Evolutionary conservation across 331 rosid species (phyloP).

Genomic region (Dryas integrifolia): DNA sequence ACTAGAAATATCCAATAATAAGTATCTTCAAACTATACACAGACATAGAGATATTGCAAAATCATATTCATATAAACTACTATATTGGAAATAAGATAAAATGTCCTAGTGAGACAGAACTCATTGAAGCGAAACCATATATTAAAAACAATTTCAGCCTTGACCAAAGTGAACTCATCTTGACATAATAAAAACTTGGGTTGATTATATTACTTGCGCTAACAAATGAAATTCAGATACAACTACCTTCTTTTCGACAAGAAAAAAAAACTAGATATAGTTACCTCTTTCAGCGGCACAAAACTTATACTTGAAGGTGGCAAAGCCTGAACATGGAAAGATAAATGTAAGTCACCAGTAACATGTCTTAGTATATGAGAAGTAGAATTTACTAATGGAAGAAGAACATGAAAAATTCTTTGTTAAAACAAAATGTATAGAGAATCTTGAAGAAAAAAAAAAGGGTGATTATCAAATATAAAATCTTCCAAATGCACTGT

Average conservation of each 20-base stretch:
- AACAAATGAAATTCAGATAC: too few species aligned
- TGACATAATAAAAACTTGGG: too few species aligned
- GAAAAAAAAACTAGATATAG: background rate
- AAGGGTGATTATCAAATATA: background rate
- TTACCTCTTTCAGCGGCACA: conserved; percentile 90
- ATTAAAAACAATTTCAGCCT: background rate
- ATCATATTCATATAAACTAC: background rate
- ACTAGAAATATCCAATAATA: background rate
- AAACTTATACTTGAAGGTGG: conserved; percentile 75
- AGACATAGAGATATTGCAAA: background rate
- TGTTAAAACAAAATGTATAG: background rate
- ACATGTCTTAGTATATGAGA: background rate
- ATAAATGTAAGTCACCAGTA: conserved; percentile 24
- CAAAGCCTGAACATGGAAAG: conserved; percentile 63
- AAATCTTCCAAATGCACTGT: background rate
- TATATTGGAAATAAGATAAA: background rate
- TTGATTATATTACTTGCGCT: too few species aligned
- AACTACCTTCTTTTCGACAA: too few species aligned
- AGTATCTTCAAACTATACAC: background rate
- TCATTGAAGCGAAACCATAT: background rate
- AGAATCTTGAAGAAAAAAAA: background rate
- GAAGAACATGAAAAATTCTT: background rate
- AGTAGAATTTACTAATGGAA: background rate
- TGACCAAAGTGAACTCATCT: background rate
- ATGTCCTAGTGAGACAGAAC: background rate